Evolutionary conservation across 2,329 filamentous ascomycete genomes (phyloP), one percentile per base, ranked within the genome.

Genomic region (Ceratocystis papillata): DNA sequence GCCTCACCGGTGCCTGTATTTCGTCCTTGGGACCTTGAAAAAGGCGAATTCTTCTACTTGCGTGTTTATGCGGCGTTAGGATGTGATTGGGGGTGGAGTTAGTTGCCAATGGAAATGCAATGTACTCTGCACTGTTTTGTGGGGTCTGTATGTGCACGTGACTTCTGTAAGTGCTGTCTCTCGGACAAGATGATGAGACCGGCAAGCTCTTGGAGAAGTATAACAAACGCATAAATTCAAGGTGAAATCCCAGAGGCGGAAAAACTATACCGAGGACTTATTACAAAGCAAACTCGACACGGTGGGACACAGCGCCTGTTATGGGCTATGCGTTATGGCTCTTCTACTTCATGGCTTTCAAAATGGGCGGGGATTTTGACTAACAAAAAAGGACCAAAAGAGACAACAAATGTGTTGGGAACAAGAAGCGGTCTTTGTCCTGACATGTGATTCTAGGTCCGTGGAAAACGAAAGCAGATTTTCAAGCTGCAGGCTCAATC

Each of bases 51-150:
- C 25, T 59, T 62, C 37, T 65, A 59, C 48, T 65, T 67, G 46
- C 46, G 63, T 63, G 66, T 62, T 65, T 50, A 53, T 65, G 63
- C 28, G 59, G 63, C 66, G 60, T 65, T 63, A 10, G 63, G 59
- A 63, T 65, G 66, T 67, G 45, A 63, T 30, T 48, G 45, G 60
- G 22, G 41, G 59, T 63, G 60, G 41, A 28, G 59, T 53, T 65
- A 28, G 62, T 62, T 67, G 33, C 25, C 61, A 63, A 48, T 48
- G 12, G 7, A 63, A 50, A 63, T 12, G 28, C 33, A 30, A 65
- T 30, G 22, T 60, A 12, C 33, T 28, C 15, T 20, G 7, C 25
- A 46, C 44, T 15, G 15, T 1, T n/a, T 5, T 48, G 25, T 30
- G 6, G 25, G 20, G 61, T 20, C 17, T 5, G n/a, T 30, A 33